Evolutionary conservation across 2,329 filamentous ascomycete genomes (phyloP).

Genomic region (Sarocladium strictum): DNA sequence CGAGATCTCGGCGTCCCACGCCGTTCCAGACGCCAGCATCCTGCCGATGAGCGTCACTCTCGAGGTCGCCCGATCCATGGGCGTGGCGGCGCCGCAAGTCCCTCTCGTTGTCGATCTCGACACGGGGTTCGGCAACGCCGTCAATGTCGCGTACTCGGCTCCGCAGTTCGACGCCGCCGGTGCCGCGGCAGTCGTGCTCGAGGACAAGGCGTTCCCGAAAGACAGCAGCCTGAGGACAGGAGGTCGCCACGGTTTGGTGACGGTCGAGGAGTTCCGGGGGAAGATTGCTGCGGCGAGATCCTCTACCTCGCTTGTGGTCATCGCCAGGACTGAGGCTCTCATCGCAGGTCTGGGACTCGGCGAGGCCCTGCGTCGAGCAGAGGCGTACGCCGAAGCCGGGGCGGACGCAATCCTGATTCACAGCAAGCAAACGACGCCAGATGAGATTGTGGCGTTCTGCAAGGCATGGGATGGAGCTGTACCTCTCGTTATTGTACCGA

Average conservation of each 20-base stretch:
- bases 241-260: conserved; percentile 4
- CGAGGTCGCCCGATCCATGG: conserved; percentile 9
- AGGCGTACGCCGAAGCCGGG: neutral
- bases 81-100: neutral
- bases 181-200: conserved; percentile 7
- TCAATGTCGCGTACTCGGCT: conserved; percentile 9
- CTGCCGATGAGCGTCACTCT: conserved; percentile 7
- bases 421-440: conserved; percentile 5
- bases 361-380: neutral
- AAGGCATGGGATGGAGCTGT: neutral
- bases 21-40: conserved; percentile 14
- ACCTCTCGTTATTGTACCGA: neutral
- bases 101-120: conserved; percentile 11
- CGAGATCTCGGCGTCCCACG: conserved; percentile 14
- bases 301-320: neutral
- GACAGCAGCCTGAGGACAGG: conserved; percentile 7
- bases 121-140: conserved; percentile 10
- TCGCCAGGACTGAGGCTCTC: conserved; percentile 10
- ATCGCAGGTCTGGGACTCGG: conserved; percentile 9
- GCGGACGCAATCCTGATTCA: neutral
- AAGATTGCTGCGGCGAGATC: conserved; percentile 8
- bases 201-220: conserved; percentile 11
- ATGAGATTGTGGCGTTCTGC: conserved; percentile 1
- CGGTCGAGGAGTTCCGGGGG: conserved; percentile 8
- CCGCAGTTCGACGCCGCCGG: conserved; percentile 9